Evolutionary conservation across 345 rosid species (phyloP).

Genomic region (Limnanthes douglasii): DNA sequence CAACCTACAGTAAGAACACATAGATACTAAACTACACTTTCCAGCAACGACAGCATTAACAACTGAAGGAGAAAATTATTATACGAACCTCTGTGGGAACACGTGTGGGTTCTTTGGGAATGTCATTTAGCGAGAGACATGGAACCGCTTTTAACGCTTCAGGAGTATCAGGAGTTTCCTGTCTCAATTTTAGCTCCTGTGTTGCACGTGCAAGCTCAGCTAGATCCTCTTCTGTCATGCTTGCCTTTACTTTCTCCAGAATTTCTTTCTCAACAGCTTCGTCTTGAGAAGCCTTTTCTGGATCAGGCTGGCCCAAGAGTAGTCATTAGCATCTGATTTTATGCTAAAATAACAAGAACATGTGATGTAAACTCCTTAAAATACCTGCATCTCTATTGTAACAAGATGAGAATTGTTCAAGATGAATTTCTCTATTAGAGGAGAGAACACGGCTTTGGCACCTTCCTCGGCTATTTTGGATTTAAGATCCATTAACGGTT

Average conservation of each 20-base stretch:
- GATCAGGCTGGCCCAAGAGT: constrained; percentile 59
- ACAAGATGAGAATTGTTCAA: constrained; percentile 76
- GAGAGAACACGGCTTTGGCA: constrained; percentile 90
- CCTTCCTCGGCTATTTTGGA: constrained; percentile 77
- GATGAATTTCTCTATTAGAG: constrained; percentile 71
- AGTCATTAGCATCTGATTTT: constrained; percentile 8
- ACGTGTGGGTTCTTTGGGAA: constrained; percentile 70
- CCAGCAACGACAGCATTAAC: not conserved
- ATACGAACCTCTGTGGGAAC: constrained; percentile 64
- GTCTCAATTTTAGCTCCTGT: constrained; percentile 67
- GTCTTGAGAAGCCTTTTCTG: constrained; percentile 72
- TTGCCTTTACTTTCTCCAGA: constrained; percentile 52
- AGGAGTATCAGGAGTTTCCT: constrained; percentile 95
- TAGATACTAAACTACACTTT: constrained; percentile 2
- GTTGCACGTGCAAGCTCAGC: constrained; percentile 87
- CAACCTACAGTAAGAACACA: constrained; percentile 32
- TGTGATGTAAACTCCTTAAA: constrained; percentile 2
- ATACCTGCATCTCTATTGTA: constrained; percentile 92
- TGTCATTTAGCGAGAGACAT: constrained; percentile 56
- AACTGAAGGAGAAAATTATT: constrained; percentile 7
- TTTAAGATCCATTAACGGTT: constrained; percentile 68
- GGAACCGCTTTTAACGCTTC: constrained; percentile 83
- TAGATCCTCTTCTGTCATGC: constrained; percentile 87
- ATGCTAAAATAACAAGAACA: constrained; percentile 2
- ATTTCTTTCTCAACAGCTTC: constrained; percentile 71